Percentiles rank a stretch among this genome's conserved stretches.
Evolutionary conservation across 805 yeast genomes (phyloP).

Genomic region (Saturnispora ahearnii): DNA sequence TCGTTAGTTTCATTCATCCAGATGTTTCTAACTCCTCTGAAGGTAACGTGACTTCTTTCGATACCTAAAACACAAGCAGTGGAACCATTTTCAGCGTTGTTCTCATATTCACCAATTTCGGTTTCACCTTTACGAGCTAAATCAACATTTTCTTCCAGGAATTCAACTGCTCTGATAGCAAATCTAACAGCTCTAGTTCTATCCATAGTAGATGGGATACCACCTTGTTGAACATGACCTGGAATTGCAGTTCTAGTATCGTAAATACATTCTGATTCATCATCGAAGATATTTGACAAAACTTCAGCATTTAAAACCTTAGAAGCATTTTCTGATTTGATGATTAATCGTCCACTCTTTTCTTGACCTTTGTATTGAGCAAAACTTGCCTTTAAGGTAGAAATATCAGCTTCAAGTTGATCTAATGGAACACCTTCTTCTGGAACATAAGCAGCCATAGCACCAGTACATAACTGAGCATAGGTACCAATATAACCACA

Average conservation of each 20-base stretch:
- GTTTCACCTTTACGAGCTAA: slow-evolving; percentile 15
- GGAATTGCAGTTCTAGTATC: slow-evolving; percentile 77
- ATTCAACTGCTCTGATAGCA: slow-evolving; percentile 60
- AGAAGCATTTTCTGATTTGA: slow-evolving; percentile 60
- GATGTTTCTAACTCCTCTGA: slow-evolving; percentile 63
- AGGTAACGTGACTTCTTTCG: slow-evolving; percentile 63
- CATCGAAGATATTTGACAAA: slow-evolving; percentile 61
- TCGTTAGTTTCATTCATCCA: slow-evolving; percentile 85
- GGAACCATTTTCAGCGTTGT: slow-evolving; percentile 24
- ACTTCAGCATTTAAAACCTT: slow-evolving; percentile 58
- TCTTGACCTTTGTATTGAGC: slow-evolving; percentile 54
- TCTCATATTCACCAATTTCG: slow-evolving; percentile 25
- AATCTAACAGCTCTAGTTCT: slow-evolving; percentile 66
- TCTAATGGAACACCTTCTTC: slow-evolving; percentile 56
- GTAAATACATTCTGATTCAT: slow-evolving; percentile 54
- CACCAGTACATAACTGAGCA: slow-evolving; percentile 62
- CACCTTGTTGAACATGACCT: slow-evolving; percentile 84
- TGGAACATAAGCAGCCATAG: slow-evolving; percentile 68
- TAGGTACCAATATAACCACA: slow-evolving; percentile 70
- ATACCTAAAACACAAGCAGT: slow-evolving; percentile 84
- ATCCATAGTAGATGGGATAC: slow-evolving; percentile 68
- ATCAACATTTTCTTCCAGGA: slow-evolving; percentile 41
- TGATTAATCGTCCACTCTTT: slow-evolving; percentile 59
- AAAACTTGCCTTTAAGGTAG: slow-evolving; percentile 49
- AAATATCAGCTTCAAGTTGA: slow-evolving; percentile 57